Base-by-base conservation (phyloP, 1,139 yeast genomes). In the Suhomyces maxii region DNA sequence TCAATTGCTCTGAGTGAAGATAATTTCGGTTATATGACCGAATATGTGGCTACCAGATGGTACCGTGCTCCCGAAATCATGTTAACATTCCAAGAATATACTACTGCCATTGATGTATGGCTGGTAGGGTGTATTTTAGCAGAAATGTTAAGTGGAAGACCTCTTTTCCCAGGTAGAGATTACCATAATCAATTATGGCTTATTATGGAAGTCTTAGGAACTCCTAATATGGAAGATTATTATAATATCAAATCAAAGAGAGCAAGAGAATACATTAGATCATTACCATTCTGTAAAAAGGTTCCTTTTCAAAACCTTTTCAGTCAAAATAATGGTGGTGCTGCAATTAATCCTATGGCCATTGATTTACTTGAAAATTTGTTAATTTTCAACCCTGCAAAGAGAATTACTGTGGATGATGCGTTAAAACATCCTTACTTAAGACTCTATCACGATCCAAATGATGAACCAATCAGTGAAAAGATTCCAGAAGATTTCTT, bases 21-120 rank as follows among this genome's bases (percentile, higher is more conserved):
- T 61, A 82, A 81, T 57, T 79, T 81, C 50, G 86, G 91, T 37
- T 83, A 84, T 63, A 79, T 93, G 87, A 93, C 99, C 3, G 98
- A 93, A 67, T 93, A 93, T 63, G 98, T 93, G 43, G 98, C 98
- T 8, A 93, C 99, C 6, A 74, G 98, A 57, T 91, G 98, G 98
- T 91, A 91, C 67, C 74, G 98, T 44, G 98, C 98, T 1, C 98
- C 98, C 0, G 98, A 91, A 61, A 91, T 91, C 63, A 91, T 91
- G 98, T 76, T 93, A 45, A 89, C 97, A 1, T 86, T 90, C 59
- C 93, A 91, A 51, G 91, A 88, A 61, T 93, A 93, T 68, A 87
- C 97, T 26, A 88, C 91, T 49, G 97, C 97, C 13, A 91, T 93
- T 58, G 99, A 93, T 67, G 84, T 91, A 51, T 93, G 99, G 99